phyloP scores from a whole-genome alignment of 1,284 basidiomycete species.

The Salmacisia buchloeana region DNA sequence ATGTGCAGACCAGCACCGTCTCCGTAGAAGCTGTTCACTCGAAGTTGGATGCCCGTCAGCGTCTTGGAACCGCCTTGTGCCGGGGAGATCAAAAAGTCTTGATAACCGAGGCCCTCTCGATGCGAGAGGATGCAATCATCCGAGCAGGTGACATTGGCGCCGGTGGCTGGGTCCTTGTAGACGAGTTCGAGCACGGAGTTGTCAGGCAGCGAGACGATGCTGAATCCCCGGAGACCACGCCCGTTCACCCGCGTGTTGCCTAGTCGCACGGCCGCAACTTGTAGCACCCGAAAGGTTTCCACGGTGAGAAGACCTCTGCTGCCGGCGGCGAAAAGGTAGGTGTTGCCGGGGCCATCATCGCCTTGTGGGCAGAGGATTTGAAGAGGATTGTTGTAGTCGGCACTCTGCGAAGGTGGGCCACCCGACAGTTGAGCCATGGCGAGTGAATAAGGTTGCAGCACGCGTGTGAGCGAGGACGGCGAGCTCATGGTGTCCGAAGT shows the following conservation, averaged over 20 bases:
- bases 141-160: slow-evolving; percentile 60
- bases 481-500: slow-evolving; percentile 55
- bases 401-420: slow-evolving; percentile 63
- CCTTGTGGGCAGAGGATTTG: slow-evolving; percentile 78
- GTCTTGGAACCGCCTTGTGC: slow-evolving; percentile 58
- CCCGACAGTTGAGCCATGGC: slow-evolving; percentile 62
- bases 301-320: slow-evolving; percentile 67
- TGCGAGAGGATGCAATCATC: slow-evolving; percentile 50
- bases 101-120: slow-evolving; percentile 66
- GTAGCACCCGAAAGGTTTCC: slow-evolving; percentile 66
- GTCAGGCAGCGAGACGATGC: slow-evolving; percentile 71
- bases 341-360: slow-evolving; percentile 68
- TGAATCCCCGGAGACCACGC: slow-evolving; percentile 77
- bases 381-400: slow-evolving; percentile 65
- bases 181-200: slow-evolving; percentile 71
- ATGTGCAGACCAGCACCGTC: slow-evolving; percentile 75
- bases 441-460: slow-evolving; percentile 52
- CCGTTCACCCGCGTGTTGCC: slow-evolving; percentile 80
- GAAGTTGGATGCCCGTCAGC: slow-evolving; percentile 4
- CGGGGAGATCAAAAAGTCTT: slow-evolving; percentile 73
- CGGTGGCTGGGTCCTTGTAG: slow-evolving; percentile 71
- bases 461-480: slow-evolving; percentile 41
- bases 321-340: slow-evolving; percentile 76
- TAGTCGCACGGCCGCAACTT: slow-evolving; percentile 72
- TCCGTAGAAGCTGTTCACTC: slow-evolving; percentile 53